A percentile compares a stretch with the other conserved stretches of the same genome.
Conservation (phyloP, 2,329 filamentous ascomycete species). For the Penicillium sclerotiorum region DNA sequence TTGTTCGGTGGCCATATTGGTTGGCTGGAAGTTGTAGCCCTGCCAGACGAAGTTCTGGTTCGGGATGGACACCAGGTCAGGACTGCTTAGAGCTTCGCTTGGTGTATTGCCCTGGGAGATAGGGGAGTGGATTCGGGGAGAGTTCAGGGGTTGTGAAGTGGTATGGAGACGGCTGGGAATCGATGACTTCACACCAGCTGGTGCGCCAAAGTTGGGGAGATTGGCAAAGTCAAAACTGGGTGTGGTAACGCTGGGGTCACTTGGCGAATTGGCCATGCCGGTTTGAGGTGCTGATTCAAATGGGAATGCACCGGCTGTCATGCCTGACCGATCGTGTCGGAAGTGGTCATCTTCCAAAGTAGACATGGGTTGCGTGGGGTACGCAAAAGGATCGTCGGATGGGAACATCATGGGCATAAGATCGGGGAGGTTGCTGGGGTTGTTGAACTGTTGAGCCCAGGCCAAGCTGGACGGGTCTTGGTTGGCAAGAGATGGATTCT, state of each 20-base stretch:
- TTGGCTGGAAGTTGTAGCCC: conserved; percentile 39
- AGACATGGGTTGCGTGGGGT: conserved; percentile 53
- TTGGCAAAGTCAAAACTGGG: conserved; percentile 27
- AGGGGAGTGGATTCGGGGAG: conserved; percentile 37
- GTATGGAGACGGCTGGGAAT: conserved; percentile 34
- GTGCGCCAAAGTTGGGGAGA: conserved; percentile 24
- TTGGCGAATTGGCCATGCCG: conserved; percentile 8
- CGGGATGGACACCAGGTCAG: conserved; percentile 45
- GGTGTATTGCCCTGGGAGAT: conserved; percentile 37
- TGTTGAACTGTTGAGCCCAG: conserved; percentile 39
- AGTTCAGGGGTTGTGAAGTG: conserved; percentile 23
- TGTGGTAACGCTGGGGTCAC: conserved; percentile 11
- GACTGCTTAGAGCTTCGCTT: conserved; percentile 39
- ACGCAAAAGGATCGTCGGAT: conserved; percentile 54
- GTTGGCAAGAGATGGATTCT: conserved; percentile 24
- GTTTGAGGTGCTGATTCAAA: conserved; percentile 23
- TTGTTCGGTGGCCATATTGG: conserved; percentile 17
- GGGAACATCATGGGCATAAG: conserved; percentile 56
- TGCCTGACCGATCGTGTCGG: conserved; percentile 30
- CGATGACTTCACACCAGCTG: conserved; percentile 27
- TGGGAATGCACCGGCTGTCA: conserved; percentile 23
- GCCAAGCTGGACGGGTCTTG: conserved; percentile 29
- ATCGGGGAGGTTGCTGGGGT: conserved; percentile 44
- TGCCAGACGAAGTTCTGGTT: conserved; percentile 47
- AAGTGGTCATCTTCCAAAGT: conserved; percentile 48